phyloP scores from a whole-genome alignment of 2,329 filamentous ascomycete genomes.

The Furcasterigmium sp. region DNA sequence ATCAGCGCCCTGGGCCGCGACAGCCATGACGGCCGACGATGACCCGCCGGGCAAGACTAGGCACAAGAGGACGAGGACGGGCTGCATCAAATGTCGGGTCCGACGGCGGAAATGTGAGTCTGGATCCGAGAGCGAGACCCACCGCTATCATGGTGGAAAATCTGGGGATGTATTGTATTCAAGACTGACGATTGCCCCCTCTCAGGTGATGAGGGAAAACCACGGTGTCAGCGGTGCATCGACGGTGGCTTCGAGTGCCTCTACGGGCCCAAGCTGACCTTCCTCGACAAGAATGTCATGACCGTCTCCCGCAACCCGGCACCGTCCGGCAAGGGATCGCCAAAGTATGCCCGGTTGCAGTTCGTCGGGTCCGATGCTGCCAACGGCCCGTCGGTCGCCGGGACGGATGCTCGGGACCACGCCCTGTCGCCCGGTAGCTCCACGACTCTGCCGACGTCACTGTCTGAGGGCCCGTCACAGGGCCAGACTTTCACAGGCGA shows the following conservation, averaged over 20 bases:
- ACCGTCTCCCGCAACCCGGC: constrained; percentile 20
- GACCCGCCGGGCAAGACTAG: constrained; percentile 4
- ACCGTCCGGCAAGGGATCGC: background rate
- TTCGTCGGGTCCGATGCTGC: background rate
- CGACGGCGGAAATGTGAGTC: constrained; percentile 42
- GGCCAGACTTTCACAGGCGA: background rate
- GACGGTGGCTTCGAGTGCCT: constrained; percentile 40
- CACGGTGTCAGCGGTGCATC: constrained; percentile 40
- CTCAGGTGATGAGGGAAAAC: constrained; percentile 45
- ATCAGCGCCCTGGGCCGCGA: too few relatives aligned
- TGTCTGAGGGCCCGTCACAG: background rate
- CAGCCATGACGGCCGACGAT: constrained; percentile 7
- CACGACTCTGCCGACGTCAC: background rate
- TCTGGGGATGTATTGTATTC: background rate
- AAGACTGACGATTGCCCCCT: background rate
- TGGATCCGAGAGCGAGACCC: too few relatives aligned
- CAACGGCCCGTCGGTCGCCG: constrained; percentile 7
- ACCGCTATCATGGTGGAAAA: too few relatives aligned
- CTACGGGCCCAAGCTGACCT: constrained; percentile 41
- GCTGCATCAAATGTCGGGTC: constrained; percentile 42
- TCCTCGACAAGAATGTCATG: constrained; percentile 41
- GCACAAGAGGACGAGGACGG: constrained; percentile 30
- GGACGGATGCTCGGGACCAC: background rate
- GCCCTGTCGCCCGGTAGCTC: background rate
- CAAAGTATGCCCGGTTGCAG: constrained; percentile 11